phyloP scores from a whole-genome alignment of 208 protist species.

The Trypanosoma rangeli region DNA sequence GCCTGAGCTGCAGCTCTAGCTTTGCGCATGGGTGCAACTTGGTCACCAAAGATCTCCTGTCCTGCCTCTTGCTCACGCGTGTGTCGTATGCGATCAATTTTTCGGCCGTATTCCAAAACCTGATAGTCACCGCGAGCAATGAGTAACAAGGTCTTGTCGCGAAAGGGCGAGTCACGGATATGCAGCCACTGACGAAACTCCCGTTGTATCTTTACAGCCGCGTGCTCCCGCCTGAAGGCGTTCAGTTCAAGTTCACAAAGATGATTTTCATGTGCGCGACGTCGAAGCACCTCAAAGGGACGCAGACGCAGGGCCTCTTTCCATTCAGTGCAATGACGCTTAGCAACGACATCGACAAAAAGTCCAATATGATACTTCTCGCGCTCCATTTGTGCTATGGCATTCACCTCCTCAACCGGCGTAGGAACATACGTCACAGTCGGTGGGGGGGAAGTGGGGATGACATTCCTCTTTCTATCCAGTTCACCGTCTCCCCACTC shows the following conservation, averaged over 20 bases:
- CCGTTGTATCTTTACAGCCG: constrained; percentile 63
- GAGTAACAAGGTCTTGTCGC: constrained; percentile 47
- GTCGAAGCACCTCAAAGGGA: constrained; percentile 45
- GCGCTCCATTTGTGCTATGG: constrained; percentile 34
- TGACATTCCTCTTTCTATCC: neutral
- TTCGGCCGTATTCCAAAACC: constrained; percentile 37
- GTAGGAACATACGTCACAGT: constrained; percentile 15
- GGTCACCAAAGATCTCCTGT: constrained; percentile 38
- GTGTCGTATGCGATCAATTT: constrained; percentile 30
- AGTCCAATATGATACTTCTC: constrained; percentile 65
- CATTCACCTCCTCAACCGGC: constrained; percentile 18
- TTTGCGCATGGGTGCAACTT: constrained; percentile 23
- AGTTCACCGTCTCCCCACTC: neutral
- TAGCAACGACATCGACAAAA: constrained; percentile 43
- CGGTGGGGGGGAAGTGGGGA: neutral
- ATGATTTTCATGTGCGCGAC: constrained; percentile 45
- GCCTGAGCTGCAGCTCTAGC: constrained; percentile 3
- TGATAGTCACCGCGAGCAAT: constrained; percentile 51
- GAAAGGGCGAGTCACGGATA: constrained; percentile 34
- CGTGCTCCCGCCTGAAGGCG: constrained; percentile 33
- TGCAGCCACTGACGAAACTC: constrained; percentile 54
- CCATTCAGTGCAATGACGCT: constrained; percentile 49
- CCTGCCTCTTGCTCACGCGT: constrained; percentile 21
- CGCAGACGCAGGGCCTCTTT: constrained; percentile 41
- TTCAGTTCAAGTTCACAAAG: constrained; percentile 36